Evolutionary conservation across 2,329 filamentous ascomycete species (phyloP).

Genomic region (Hypomyces rosellus): DNA sequence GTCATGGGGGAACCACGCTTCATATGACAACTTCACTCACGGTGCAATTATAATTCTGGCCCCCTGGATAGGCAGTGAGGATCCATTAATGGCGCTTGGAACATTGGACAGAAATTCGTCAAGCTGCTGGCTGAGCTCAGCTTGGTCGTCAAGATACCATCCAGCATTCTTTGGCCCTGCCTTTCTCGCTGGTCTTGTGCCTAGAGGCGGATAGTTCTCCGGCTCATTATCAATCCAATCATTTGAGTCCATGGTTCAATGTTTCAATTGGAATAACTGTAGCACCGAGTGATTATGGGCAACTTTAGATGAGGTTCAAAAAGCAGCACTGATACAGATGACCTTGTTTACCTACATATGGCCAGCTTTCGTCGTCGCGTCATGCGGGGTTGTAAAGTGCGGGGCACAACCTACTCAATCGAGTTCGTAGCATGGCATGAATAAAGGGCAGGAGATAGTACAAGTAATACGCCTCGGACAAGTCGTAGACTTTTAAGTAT

Average conservation of each 20-base stretch:
- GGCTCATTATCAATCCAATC: too few relatives aligned
- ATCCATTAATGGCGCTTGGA: constrained; percentile 55
- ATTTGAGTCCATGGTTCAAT: too few relatives aligned
- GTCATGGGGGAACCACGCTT: neutral
- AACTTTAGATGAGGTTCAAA: too few relatives aligned
- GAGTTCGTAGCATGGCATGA: neutral
- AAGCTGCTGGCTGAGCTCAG: constrained; percentile 60
- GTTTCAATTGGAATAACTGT: too few relatives aligned
- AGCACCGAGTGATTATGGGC: too few relatives aligned
- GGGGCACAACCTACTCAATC: neutral
- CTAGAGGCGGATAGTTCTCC: constrained; percentile 12
- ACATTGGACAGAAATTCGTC: constrained; percentile 69
- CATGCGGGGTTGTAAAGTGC: constrained; percentile 11
- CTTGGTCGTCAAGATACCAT: constrained; percentile 69
- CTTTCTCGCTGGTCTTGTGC: constrained; percentile 56
- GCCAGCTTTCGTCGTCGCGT: too few relatives aligned
- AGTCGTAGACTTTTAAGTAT: too few relatives aligned
- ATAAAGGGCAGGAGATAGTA: neutral
- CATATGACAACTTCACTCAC: constrained; percentile 58
- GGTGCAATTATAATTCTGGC: constrained; percentile 88
- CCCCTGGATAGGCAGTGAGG: constrained; percentile 58
- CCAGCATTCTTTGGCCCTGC: constrained; percentile 45
- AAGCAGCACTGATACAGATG: too few relatives aligned
- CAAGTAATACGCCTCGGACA: too few relatives aligned
- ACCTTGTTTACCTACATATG: too few relatives aligned